Percentiles rank a stretch among this genome's conserved stretches.
phyloP scores from a whole-genome alignment of 768 basidiomycete species.

The Pisolithus sp. region DNA sequence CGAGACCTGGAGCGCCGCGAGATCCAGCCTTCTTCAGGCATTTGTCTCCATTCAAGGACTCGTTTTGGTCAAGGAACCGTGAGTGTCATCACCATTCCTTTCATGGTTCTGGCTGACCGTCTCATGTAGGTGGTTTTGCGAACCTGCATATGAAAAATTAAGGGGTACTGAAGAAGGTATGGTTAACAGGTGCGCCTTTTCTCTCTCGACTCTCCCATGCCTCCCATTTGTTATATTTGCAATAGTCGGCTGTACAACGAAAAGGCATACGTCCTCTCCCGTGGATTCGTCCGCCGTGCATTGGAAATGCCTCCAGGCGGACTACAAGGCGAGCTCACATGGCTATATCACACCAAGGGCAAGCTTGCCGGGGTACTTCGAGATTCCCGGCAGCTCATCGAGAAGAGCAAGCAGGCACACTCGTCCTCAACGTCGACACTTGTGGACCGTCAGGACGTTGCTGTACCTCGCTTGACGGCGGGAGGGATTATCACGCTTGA shows the following conservation, averaged over 20 bases:
- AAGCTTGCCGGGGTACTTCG: conserved; percentile 63
- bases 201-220: neutral
- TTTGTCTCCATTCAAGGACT: conserved; percentile 92
- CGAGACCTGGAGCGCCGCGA: conserved; percentile 80
- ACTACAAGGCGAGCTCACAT: conserved; percentile 64
- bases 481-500: conserved; percentile 76
- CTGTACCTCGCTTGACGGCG: conserved; percentile 70
- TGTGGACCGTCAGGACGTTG: conserved; percentile 34
- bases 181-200: conserved; percentile 61
- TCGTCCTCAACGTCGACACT: conserved; percentile 12
- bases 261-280: conserved; percentile 86
- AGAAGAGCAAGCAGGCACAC: conserved; percentile 49
- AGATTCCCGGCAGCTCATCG: conserved; percentile 57
- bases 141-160: conserved; percentile 90
- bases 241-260: conserved; percentile 87
- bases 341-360: conserved; percentile 62
- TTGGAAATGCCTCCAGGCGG: conserved; percentile 71
- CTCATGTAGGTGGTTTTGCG: conserved; percentile 70
- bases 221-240: conserved; percentile 2
- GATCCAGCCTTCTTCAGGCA: conserved; percentile 86
- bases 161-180: conserved; percentile 86
- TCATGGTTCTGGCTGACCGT: conserved; percentile 1
- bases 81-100: conserved; percentile 28
- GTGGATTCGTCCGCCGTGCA: conserved; percentile 86
- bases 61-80: conserved; percentile 90